Base-by-base conservation (phyloP, 2,329 filamentous ascomycete genomes). In the Stachybotrys chartarum region DNA sequence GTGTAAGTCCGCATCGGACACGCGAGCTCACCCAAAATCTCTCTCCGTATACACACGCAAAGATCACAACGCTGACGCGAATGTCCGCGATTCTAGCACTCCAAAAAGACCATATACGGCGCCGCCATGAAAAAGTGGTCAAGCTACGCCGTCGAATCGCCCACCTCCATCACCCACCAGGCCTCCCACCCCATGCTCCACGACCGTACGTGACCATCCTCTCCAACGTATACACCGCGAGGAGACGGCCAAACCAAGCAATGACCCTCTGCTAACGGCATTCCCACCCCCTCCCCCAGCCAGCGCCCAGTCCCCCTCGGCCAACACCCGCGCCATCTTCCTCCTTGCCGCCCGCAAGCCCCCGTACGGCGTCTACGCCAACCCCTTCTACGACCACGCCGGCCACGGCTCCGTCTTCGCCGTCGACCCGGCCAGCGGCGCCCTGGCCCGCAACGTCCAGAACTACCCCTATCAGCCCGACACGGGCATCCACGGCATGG, bases 121-220 rank as follows among this genome's bases (percentile, higher is more conserved):
- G 86, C 91, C 4, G 89, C 90, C 58, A 94, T 94, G 90, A 96
- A 96, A 79, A 93, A 91, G 70, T 96, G 90, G 90, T 87, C 87
- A 52, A 91, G 87, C 69, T 93, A 90, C 70, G 77, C 84, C 50
- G 87, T 95, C 64, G 82, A 86, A 64, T 86, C 82, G 62, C 88
- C 90, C 3, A 86, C 83, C 2, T 83, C 90, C 52, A 94, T 96
- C 60, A 74, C 84, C 50, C 90, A 94, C 62, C 81, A 87, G 69
- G 78, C 79, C 49, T 90, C 90, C 14, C 85, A 91, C 70, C 80
- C 87, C 3, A 87, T 96, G 70, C 84, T 83, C 49, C 87, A 89
- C 62, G 82, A 95, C 67, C 82, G 88, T 91, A 79, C 54, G 83
- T 24, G 4, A 24, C 24, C 24, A 24, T 54, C 50, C 44, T 46